These are phyloP conservation scores for Pichia occidentalis DNA, from an alignment of 805 yeast species.

Conservation along the genomic window DNA sequence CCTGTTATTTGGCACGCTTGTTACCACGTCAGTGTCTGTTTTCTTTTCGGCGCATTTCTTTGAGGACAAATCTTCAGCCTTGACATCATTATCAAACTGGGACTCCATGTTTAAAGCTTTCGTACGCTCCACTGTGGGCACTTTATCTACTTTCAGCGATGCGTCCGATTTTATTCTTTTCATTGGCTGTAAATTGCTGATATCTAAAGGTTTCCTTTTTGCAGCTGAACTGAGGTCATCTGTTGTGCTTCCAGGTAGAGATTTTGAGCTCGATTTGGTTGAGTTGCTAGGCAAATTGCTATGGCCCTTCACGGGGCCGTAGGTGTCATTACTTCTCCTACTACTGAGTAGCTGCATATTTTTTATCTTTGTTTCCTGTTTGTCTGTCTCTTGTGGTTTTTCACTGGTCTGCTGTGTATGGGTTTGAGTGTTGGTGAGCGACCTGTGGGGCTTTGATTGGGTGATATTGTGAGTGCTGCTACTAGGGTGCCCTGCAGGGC, in stretches of 20 bases:
- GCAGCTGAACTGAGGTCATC: background rate
- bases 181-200: slow-evolving; percentile 10
- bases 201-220: slow-evolving; percentile 7
- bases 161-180: background rate
- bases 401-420: background rate
- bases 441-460: no score
- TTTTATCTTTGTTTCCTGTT: background rate
- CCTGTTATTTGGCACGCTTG: no score
- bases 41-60: no score
- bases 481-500: no score
- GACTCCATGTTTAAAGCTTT: background rate
- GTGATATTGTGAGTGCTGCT: no score
- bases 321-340: slow-evolving; percentile 4
- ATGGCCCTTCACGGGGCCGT: no score
- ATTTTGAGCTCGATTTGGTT: background rate
- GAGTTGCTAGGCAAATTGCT: no score
- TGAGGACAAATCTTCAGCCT: no score
- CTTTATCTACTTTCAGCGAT: background rate
- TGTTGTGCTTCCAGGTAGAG: background rate
- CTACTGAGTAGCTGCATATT: slow-evolving; percentile 8
- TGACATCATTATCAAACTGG: no score
- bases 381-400: background rate
- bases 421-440: no score
- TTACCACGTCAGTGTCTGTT: no score
- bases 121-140: background rate